A percentile compares a stretch with the other conserved stretches of the same genome.
Conservation (phyloP, 305 asterid genomes). For the Solanum chacoense region DNA sequence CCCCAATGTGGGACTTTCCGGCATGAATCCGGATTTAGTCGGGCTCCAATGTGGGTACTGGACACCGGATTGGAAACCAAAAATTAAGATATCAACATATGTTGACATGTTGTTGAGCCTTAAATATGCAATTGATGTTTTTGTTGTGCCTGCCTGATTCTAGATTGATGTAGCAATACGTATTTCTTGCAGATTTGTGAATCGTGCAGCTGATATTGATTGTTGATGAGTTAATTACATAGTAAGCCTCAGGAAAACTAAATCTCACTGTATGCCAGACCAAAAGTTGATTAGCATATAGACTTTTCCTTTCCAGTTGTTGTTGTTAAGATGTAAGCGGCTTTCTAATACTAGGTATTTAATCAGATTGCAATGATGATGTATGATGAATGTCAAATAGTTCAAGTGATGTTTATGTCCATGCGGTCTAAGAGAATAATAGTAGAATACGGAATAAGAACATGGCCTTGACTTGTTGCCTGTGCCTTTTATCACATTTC, state of each 20-base stretch:
- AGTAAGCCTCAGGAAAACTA: not conserved
- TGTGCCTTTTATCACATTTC: not conserved
- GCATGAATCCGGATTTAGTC: not conserved
- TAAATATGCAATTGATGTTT: not conserved
- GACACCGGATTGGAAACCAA: not conserved
- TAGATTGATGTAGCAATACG: not conserved
- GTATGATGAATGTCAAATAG: slow-evolving; percentile 71
- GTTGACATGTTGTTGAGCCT: not conserved
- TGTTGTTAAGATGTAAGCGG: slow-evolving; percentile 18
- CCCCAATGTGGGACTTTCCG: not conserved
- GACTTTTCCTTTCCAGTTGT: slow-evolving; percentile 10
- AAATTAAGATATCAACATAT: not conserved
- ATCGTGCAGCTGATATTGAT: slow-evolving; percentile 6
- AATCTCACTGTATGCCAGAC: slow-evolving; percentile 6
- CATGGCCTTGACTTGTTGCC: not conserved
- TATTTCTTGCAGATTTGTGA: slow-evolving; percentile 14
- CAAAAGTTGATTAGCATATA: not conserved
- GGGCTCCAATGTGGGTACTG: not conserved
- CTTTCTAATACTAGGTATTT: slow-evolving; percentile 31
- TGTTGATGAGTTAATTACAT: slow-evolving; percentile 10
- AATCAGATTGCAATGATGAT: slow-evolving; percentile 43
- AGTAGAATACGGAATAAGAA: slow-evolving; percentile 27
- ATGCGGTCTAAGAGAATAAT: slow-evolving; percentile 37
- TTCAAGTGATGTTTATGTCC: slow-evolving; percentile 32
- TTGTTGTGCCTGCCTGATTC: not conserved